Percentiles rank a stretch among this genome's conserved stretches.
Evolutionary conservation across 2,329 filamentous ascomycete species (phyloP).

Genomic region (Colletotrichum tropicale): DNA sequence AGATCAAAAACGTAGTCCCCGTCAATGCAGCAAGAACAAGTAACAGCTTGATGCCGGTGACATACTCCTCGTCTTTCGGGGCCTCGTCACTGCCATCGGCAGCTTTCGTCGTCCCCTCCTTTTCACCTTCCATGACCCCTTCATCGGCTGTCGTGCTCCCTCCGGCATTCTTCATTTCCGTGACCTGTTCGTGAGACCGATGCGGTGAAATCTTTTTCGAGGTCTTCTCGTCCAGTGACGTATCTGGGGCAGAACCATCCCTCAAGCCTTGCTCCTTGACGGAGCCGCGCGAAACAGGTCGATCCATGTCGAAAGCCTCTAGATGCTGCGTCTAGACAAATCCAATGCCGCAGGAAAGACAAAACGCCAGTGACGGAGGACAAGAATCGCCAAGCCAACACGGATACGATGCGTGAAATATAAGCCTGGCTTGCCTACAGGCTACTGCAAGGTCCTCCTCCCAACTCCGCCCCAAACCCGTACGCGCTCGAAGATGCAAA

Average conservation of each 20-base stretch:
- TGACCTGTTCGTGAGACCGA: not conserved
- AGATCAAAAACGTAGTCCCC: conserved; percentile 48
- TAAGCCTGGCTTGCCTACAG: not conserved
- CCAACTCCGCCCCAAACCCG: not conserved
- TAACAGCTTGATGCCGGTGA: conserved; percentile 35
- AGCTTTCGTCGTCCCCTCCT: not conserved
- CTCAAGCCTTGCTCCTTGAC: not conserved
- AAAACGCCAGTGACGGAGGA: not conserved
- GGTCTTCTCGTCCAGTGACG: not conserved
- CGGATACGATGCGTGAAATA: not conserved
- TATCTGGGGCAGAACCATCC: not conserved
- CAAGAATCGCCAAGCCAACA: not conserved
- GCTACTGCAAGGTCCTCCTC: not conserved
- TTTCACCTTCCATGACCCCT: not conserved
- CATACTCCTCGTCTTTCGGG: conserved; percentile 20
- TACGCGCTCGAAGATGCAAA: not conserved
- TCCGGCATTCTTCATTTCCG: not conserved
- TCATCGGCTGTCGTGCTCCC: not conserved
- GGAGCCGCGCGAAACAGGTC: not conserved
- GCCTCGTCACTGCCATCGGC: not conserved
- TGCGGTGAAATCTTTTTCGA: not conserved
- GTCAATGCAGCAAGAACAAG: conserved; percentile 42
- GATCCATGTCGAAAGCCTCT: not conserved
- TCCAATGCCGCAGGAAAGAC: not conserved
- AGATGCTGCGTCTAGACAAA: not conserved